Evolutionary conservation across 805 yeast genomes (phyloP).

Genomic region (Candida quercuum): DNA sequence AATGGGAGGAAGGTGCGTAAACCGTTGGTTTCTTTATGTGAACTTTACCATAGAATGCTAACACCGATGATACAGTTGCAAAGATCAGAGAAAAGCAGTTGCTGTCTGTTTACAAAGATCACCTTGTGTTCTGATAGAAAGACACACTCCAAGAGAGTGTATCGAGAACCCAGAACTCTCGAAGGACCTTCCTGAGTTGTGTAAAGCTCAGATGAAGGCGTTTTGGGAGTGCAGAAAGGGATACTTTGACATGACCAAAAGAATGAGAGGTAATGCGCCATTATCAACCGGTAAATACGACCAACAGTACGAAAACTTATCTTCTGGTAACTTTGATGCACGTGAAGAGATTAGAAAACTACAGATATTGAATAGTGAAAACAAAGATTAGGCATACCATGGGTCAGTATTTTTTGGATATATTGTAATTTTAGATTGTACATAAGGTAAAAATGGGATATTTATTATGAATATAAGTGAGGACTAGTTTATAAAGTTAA

Average conservation of each 20-base stretch:
- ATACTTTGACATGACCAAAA: slow-evolving; percentile 82
- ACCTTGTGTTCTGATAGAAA: slow-evolving; percentile 88
- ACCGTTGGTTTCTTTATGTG: too few species aligned
- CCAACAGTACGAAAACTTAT: slow-evolving; percentile 74
- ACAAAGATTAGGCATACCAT: too few species aligned
- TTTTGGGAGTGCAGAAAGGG: slow-evolving; percentile 91
- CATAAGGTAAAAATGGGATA: too few species aligned
- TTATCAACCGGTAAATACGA: slow-evolving; percentile 90
- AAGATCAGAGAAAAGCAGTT: slow-evolving; percentile 90
- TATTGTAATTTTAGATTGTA: background rate
- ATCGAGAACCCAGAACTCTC: slow-evolving; percentile 73
- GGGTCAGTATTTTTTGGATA: background rate
- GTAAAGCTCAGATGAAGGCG: slow-evolving; percentile 77
- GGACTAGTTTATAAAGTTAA: slow-evolving; percentile 12
- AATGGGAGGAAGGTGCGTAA: slow-evolving; percentile 38
- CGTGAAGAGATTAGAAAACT: slow-evolving; percentile 74
- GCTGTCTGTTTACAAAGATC: slow-evolving; percentile 94
- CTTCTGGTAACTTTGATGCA: slow-evolving; percentile 79
- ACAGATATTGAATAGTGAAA: slow-evolving; percentile 50
- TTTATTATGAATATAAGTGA: too few species aligned
- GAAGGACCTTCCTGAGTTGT: slow-evolving; percentile 77
- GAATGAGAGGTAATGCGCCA: slow-evolving; percentile 93
- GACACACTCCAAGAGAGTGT: slow-evolving; percentile 88
- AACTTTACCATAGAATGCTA: background rate
- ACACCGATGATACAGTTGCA: slow-evolving; percentile 52